A percentile compares a stretch with the other conserved stretches of the same genome.
These are phyloP conservation scores for Malus asiatica DNA, from an alignment of 306 rosid genomes.

Conservation along the genomic window DNA sequence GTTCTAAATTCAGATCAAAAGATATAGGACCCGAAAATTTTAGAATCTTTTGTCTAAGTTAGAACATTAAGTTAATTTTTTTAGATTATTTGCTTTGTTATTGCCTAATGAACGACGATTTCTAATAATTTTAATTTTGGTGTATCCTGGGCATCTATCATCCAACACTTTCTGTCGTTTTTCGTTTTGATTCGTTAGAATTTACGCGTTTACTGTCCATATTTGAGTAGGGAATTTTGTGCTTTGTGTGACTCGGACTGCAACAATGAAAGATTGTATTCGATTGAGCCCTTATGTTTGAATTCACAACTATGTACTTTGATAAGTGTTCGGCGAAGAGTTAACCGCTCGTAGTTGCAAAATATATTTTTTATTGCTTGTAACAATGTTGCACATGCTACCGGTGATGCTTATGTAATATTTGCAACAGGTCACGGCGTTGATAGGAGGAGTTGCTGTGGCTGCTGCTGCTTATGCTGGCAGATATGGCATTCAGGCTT, in stretches of 20 bases:
- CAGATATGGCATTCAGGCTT: conserved; percentile 60
- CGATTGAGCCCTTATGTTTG: not conserved
- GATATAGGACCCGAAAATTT: not conserved
- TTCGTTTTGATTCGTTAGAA: not conserved
- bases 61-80: not conserved
- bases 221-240: not conserved
- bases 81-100: not conserved
- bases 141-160: not conserved
- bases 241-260: not conserved
- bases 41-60: not conserved
- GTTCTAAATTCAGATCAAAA: not conserved
- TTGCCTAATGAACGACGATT: not conserved
- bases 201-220: not conserved
- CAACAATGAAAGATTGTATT: not conserved
- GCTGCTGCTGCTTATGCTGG: conserved; percentile 87
- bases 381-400: not conserved
- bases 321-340: not conserved
- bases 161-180: not conserved
- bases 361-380: too few species aligned
- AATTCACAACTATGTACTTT: not conserved
- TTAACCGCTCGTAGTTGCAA: not conserved
- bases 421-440: conserved; percentile 44
- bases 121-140: not conserved
- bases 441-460: conserved; percentile 55
- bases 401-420: not conserved